These are phyloP conservation scores for Adansonia grandidieri DNA, from an alignment of 441 rosid species.

Conservation along the genomic window DNA sequence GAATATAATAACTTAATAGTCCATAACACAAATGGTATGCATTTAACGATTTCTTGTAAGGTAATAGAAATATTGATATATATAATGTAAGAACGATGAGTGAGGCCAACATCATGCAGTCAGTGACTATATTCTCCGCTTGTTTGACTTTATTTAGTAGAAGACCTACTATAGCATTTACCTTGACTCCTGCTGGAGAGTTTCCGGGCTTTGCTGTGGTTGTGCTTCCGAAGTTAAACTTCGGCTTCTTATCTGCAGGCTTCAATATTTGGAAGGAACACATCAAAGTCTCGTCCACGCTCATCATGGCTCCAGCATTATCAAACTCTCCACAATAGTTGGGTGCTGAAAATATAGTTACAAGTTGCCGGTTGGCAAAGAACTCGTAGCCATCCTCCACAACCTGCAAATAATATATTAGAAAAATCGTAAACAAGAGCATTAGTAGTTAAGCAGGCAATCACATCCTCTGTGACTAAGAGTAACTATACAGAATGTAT, in stretches of 20 bases:
- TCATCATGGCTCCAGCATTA: slow-evolving; percentile 87
- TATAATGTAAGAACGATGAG: background rate
- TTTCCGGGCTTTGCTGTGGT: slow-evolving; percentile 55
- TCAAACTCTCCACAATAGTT: slow-evolving; percentile 79
- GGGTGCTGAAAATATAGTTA: slow-evolving; percentile 76
- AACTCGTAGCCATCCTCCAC: slow-evolving; percentile 88
- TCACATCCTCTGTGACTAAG: slow-evolving; percentile 16
- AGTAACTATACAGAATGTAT: slow-evolving; percentile 22
- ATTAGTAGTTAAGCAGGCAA: slow-evolving; percentile 2
- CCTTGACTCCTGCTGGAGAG: slow-evolving; percentile 60
- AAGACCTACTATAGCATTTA: slow-evolving; percentile 28
- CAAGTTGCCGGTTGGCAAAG: slow-evolving; percentile 71
- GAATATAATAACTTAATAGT: background rate
- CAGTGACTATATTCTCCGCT: background rate
- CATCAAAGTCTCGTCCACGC: slow-evolving; percentile 72
- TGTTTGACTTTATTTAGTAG: background rate
- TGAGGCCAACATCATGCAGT: background rate
- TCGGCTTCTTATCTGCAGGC: slow-evolving; percentile 59
- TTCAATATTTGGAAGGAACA: slow-evolving; percentile 78
- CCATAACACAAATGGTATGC: background rate
- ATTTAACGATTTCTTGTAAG: too few species aligned
- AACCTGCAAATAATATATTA: slow-evolving; percentile 47
- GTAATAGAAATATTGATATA: too few species aligned
- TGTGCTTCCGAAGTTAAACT: slow-evolving; percentile 41
- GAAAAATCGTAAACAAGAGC: background rate